Evolutionary conservation across 306 rosid species (phyloP), one percentile per base, ranked within the genome.

Genomic region (Abrus pulchellus): DNA sequence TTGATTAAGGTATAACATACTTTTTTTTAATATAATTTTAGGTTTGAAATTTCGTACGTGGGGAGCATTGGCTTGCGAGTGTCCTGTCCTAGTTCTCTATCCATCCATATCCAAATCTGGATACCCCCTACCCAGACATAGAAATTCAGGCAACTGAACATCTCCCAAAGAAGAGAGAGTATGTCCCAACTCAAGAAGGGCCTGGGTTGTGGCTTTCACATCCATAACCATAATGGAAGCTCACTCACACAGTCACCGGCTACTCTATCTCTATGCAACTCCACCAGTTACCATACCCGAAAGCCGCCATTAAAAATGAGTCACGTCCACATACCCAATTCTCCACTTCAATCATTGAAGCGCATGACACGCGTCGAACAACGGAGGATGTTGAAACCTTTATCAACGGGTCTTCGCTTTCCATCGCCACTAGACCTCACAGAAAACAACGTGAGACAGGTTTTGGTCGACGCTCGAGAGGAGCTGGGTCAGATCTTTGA

Each of bases 401-500:
- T 70, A 11, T 82, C 93, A 50, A 85, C 93, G 2, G 66, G 87
- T 5, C 48, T 84, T 80, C 69, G 92, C 1, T 72, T 30, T 76
- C 85, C 86, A 9, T 79, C 86, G 55, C 97, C 97, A 1, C 91
- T 95, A 6, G 94, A 93, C 86, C 89, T 93, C 38, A 93, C 99
- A 0, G 96, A 95, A 78, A 87, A 90, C 80, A 91, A 93, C 80
- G 75, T 95, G 0, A 84, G 60, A 52, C 88, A 75, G 74, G 98
- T 81, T 55, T 77, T 95, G 12, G 90, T 38, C 1, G 99, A 95
- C 3, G 99, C 98, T 67, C 85, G 96, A 44, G 75, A 36, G 9
- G 96, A 93, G 82, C 89, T 93, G 5, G 91, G 87, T 27, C 89
- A 87, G 87, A 87, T 93, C 82, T 95, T 95, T 68, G 98, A 95